Percentiles rank a stretch among this genome's conserved stretches.
Conservation (phyloP, 768 basidiomycete genomes). For the Megacollybia marginata region DNA sequence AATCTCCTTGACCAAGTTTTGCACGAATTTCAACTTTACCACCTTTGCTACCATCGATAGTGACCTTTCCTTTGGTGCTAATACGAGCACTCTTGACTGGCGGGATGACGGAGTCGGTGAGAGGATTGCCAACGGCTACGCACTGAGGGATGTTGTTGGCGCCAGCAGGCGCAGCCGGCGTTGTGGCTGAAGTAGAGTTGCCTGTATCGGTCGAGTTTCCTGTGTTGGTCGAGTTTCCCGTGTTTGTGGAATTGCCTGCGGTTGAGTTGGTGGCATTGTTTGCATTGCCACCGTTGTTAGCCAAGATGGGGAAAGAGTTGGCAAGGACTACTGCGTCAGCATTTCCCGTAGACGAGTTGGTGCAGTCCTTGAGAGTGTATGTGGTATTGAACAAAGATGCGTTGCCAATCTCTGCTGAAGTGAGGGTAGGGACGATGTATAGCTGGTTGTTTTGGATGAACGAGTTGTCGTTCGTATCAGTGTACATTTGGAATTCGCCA, state of each 20-base stretch:
- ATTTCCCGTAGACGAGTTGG: conserved; percentile 17
- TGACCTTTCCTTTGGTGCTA: conserved; percentile 54
- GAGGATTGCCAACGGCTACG: conserved; percentile 26
- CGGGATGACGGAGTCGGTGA: conserved; percentile 48
- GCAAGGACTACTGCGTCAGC: no score
- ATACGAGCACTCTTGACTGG: conserved; percentile 75
- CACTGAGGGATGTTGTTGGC: background rate
- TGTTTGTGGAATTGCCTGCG: no score
- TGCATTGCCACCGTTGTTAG: no score
- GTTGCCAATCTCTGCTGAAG: conserved; percentile 45
- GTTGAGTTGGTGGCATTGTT: no score
- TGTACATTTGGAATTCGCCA: conserved; percentile 79
- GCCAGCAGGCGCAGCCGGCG: background rate
- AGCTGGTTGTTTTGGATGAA: conserved; percentile 61
- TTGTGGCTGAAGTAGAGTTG: background rate
- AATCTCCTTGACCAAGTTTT: conserved; percentile 49
- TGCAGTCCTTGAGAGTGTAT: conserved; percentile 64
- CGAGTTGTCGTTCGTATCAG: conserved; percentile 49
- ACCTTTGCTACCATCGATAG: conserved; percentile 32
- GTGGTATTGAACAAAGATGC: conserved; percentile 46
- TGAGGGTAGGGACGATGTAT: conserved; percentile 78
- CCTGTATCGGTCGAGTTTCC: background rate
- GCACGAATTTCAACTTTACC: conserved; percentile 59
- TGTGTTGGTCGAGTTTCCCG: no score
- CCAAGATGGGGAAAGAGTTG: no score